Evolutionary conservation across 108 stramenopile genomes (phyloP).

Genomic region (Pseudonitzschia multistriata): DNA sequence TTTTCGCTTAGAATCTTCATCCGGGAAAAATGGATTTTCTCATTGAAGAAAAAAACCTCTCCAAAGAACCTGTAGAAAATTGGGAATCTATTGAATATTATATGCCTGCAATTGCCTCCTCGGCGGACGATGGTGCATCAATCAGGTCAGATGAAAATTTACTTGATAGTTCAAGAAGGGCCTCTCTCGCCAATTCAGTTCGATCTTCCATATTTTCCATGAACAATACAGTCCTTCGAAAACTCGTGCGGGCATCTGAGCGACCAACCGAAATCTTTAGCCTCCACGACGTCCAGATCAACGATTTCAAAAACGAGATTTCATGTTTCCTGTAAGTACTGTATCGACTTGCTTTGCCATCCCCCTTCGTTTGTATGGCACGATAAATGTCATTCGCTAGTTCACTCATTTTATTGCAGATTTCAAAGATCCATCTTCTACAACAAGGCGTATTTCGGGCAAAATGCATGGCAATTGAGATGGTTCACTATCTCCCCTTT

Average conservation of each 20-base stretch:
- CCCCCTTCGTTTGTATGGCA: background rate
- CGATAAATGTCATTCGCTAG: background rate
- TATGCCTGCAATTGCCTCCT: constrained; percentile 13
- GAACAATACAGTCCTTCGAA: constrained; percentile 4
- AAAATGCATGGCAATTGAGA: constrained; percentile 62
- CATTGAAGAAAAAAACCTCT: constrained; percentile 18
- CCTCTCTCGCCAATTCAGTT: constrained; percentile 18
- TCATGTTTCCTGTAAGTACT: background rate
- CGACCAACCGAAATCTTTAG: constrained; percentile 35
- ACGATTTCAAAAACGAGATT: constrained; percentile 18
- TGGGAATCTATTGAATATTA: constrained; percentile 21
- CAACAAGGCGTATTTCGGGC: constrained; percentile 51
- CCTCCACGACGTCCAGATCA: constrained; percentile 29
- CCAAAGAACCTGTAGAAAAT: constrained; percentile 23
- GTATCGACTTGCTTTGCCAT: background rate
- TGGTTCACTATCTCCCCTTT: constrained; percentile 65
- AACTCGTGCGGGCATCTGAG: constrained; percentile 18
- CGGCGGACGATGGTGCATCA: background rate
- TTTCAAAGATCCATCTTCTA: constrained; percentile 74
- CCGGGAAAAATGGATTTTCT: constrained; percentile 18
- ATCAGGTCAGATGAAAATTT: background rate
- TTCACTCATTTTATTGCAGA: constrained; percentile 20
- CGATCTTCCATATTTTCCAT: background rate
- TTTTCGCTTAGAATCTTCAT: constrained; percentile 4
- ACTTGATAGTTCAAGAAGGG: background rate